phyloP scores from a whole-genome alignment of 1,139 yeast genomes.

The Pichia sp. region DNA sequence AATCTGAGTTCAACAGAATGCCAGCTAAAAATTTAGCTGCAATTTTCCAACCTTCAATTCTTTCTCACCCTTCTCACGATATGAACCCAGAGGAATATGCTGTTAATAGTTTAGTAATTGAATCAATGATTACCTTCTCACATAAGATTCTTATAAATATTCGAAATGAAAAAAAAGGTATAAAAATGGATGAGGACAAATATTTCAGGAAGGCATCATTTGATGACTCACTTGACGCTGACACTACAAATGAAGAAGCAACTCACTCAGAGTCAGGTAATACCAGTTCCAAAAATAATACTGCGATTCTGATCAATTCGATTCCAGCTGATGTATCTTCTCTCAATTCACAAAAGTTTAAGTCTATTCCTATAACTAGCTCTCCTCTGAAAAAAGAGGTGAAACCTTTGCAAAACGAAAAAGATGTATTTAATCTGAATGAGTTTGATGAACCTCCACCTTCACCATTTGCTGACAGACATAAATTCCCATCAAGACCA shows the following conservation, averaged over 20 bases:
- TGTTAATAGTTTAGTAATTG: conserved; percentile 77
- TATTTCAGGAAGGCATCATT: no score
- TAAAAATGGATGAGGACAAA: no score
- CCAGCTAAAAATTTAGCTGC: conserved; percentile 91
- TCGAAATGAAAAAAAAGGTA: conserved; percentile 19
- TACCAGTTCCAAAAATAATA: no score
- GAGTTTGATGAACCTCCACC: conserved; percentile 5
- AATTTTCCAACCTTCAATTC: conserved; percentile 88
- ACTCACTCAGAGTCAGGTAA: no score
- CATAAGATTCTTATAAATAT: conserved; percentile 64
- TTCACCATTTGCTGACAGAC: not conserved
- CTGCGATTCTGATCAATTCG: not conserved
- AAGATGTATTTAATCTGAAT: not conserved
- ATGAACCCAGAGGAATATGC: conserved; percentile 89
- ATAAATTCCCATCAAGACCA: conserved; percentile 31
- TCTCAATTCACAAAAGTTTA: not conserved
- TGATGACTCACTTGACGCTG: no score
- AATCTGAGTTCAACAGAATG: conserved; percentile 77
- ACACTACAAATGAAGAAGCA: no score
- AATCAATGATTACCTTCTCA: conserved; percentile 81
- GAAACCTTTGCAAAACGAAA: not conserved
- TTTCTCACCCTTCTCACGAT: conserved; percentile 89
- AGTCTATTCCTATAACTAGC: conserved; percentile 2
- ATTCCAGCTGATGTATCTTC: not conserved
- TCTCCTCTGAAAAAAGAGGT: conserved; percentile 12